Conservation (phyloP, 2,329 filamentous ascomycete species). For the Pseudogymnoascus destructans region DNA sequence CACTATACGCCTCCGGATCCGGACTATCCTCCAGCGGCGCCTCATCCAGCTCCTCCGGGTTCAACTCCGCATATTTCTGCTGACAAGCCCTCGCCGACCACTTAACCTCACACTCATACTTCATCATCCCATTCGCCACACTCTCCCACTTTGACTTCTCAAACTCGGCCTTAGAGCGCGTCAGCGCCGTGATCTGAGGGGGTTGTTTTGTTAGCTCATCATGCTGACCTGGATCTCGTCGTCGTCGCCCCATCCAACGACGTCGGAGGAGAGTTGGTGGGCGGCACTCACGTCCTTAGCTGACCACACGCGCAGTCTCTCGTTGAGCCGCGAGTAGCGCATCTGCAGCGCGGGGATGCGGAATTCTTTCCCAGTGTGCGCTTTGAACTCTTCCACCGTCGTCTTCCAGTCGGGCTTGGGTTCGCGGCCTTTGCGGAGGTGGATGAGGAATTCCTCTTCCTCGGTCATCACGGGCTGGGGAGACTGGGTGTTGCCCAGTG, state of each 20-base stretch:
- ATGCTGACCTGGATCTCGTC: background rate
- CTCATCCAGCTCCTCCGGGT: slow-evolving; percentile 10
- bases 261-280: background rate
- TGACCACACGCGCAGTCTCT: background rate
- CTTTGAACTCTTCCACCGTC: background rate
- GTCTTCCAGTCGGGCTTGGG: slow-evolving; percentile 1
- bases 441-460: background rate
- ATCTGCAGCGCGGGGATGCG: slow-evolving; percentile 1
- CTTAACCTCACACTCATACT: slow-evolving; percentile 24
- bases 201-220: slow-evolving; percentile 7
- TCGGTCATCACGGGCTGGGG: background rate
- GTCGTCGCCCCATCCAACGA: background rate
- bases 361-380: background rate
- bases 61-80: slow-evolving; percentile 26
- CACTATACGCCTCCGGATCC: background rate
- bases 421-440: background rate
- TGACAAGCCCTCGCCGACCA: slow-evolving; percentile 26
- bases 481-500: background rate
- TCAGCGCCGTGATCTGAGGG: slow-evolving; percentile 23
- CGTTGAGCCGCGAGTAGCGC: background rate
- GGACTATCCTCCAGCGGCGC: background rate
- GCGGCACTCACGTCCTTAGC: background rate
- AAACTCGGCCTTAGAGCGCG: slow-evolving; percentile 23
- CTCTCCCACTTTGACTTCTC: slow-evolving; percentile 25
- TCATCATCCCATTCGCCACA: slow-evolving; percentile 25